Conservation (phyloP, 1,284 basidiomycete genomes). For the Rhodotorula sp. region DNA sequence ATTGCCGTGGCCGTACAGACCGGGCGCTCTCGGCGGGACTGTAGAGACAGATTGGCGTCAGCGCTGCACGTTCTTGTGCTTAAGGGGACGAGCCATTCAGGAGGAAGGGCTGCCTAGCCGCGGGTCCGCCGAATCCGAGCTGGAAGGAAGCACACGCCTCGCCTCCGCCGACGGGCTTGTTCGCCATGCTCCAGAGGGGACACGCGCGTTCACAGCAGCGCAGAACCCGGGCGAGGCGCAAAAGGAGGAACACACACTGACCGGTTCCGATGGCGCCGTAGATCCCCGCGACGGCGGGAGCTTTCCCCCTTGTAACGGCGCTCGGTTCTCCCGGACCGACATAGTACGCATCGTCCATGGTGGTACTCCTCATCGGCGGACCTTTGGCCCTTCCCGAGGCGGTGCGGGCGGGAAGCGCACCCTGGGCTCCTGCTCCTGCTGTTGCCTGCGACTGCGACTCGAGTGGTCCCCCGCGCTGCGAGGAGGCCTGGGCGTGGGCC, state of each 20-base stretch:
- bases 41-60: not conserved
- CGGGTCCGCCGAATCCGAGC: too few species aligned
- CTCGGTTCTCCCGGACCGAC: slow-evolving; percentile 25
- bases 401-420: not conserved
- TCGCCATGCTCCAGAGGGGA: too few species aligned
- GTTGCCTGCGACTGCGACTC: not conserved
- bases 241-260: not conserved
- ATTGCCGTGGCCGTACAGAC: slow-evolving; percentile 38
- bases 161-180: too few species aligned
- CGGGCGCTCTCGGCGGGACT: slow-evolving; percentile 17
- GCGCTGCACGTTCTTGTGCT: not conserved
- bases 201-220: too few species aligned
- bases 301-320: slow-evolving; percentile 26
- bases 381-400: slow-evolving; percentile 12
- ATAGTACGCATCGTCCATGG: slow-evolving; percentile 34
- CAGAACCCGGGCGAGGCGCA: too few species aligned
- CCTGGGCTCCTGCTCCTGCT: not conserved
- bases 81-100: too few species aligned
- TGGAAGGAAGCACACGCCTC: too few species aligned
- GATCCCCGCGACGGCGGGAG: not conserved
- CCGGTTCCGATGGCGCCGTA: slow-evolving; percentile 31
- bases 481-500: not conserved
- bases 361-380: slow-evolving; percentile 21
- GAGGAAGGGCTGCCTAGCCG: too few species aligned
- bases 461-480: not conserved